Percentiles rank a stretch among this genome's conserved stretches.
phyloP scores from a whole-genome alignment of 164 flowering plant species.

The Vitis vinifera region DNA sequence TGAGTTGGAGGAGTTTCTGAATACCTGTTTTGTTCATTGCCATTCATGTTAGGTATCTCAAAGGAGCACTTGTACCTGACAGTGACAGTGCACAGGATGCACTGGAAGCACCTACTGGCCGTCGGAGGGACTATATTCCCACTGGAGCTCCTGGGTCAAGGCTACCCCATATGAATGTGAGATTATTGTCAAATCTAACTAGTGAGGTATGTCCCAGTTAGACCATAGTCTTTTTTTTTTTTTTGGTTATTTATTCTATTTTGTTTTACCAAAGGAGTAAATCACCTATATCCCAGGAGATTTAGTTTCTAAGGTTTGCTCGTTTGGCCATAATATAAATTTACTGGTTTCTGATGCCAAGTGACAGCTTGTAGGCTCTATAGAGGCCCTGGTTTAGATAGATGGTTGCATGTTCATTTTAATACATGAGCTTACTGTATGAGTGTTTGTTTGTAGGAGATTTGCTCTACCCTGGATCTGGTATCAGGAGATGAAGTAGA shows the following conservation, averaged over 20 bases:
- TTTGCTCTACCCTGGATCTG: conserved; percentile 55
- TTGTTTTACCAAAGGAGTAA: too few species aligned
- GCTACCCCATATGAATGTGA: conserved; percentile 82
- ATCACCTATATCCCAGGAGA: too few species aligned
- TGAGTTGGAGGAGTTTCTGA: not conserved
- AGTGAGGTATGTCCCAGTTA: conserved; percentile 41
- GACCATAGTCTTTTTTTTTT: too few species aligned
- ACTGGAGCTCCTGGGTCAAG: conserved; percentile 78
- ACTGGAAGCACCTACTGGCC: conserved; percentile 58
- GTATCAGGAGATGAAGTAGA: conserved; percentile 63
- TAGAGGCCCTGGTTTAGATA: not conserved
- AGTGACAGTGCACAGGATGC: conserved; percentile 12
- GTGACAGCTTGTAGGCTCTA: not conserved
- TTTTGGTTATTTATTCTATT: too few species aligned
- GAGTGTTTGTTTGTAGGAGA: too few species aligned
- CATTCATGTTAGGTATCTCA: conserved; percentile 50
- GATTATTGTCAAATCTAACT: conserved; percentile 28
- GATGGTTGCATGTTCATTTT: not conserved
- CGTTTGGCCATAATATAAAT: not conserved
- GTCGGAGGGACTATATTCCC: conserved; percentile 82
- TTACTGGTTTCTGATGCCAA: not conserved
- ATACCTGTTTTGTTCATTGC: conserved; percentile 5
- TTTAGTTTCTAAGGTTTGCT: too few species aligned
- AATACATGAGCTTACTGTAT: too few species aligned
- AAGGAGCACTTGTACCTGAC: conserved; percentile 83